phyloP scores from a whole-genome alignment of 2,329 filamentous ascomycete genomes.

The Fusarium praegraminearum region DNA sequence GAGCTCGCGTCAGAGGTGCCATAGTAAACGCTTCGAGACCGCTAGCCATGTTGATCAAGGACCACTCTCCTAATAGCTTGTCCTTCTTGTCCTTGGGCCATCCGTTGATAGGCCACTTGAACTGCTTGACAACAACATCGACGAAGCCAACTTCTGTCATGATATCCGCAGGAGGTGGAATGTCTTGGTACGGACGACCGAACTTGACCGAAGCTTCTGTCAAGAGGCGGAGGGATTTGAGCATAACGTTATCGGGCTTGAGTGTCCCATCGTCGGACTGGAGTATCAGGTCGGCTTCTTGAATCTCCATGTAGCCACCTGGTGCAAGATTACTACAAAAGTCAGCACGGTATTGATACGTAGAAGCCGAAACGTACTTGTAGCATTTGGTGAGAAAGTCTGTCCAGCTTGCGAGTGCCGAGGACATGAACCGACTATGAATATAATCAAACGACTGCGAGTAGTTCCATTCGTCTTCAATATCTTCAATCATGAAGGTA shows the following conservation, averaged over 20 bases:
- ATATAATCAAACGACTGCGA: slow-evolving; percentile 32
- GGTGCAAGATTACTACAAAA: slow-evolving; percentile 31
- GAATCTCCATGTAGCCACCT: slow-evolving; percentile 37
- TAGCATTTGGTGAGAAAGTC: slow-evolving; percentile 18
- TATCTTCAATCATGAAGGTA: slow-evolving; percentile 30
- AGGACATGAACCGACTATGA: slow-evolving; percentile 37
- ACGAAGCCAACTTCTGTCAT: slow-evolving; percentile 40
- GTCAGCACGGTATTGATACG: accelerated
- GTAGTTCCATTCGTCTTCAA: slow-evolving; percentile 34
- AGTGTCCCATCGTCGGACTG: slow-evolving; percentile 41
- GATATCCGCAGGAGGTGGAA: slow-evolving; percentile 23
- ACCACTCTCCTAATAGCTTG: slow-evolving; percentile 38
- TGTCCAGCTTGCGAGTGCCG: slow-evolving; percentile 15
- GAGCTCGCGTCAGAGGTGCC: slow-evolving; percentile 31
- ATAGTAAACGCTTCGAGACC: slow-evolving; percentile 40
- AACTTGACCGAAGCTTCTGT: slow-evolving; percentile 44
- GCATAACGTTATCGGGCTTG: slow-evolving; percentile 28
- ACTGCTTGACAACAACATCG: slow-evolving; percentile 25
- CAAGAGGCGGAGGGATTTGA: slow-evolving; percentile 37
- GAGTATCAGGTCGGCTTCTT: slow-evolving; percentile 30
- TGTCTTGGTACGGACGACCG: slow-evolving; percentile 29
- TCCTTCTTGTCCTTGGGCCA: slow-evolving; percentile 35
- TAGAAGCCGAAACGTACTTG: neutral
- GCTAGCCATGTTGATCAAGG: slow-evolving; percentile 19
- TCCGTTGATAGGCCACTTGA: slow-evolving; percentile 39